phyloP scores from a whole-genome alignment of 331 rosid genomes.

The Malus hybrid region DNA sequence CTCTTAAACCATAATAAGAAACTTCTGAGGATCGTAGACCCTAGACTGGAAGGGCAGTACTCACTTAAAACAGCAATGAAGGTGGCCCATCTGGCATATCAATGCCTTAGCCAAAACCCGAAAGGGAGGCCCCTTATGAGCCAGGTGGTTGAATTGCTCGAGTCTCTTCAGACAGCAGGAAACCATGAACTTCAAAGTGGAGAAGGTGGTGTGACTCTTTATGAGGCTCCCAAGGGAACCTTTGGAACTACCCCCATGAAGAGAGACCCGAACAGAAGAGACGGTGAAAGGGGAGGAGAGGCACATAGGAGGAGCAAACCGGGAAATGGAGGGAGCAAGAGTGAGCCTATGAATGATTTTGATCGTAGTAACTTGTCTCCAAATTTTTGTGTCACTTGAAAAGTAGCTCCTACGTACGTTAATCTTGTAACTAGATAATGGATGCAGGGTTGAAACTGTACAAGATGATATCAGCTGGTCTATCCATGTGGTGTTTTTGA shows the following conservation, averaged over 20 bases:
- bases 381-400: constrained; percentile 15
- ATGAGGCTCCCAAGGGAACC: constrained; percentile 56
- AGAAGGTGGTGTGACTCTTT: constrained; percentile 51
- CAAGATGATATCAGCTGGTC: constrained; percentile 22
- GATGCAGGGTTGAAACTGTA: constrained; percentile 32
- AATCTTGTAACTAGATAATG: not conserved
- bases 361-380: constrained; percentile 19
- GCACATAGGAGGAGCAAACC: constrained; percentile 14
- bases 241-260: constrained; percentile 15
- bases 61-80: constrained; percentile 55
- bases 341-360: constrained; percentile 26
- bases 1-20: constrained; percentile 70
- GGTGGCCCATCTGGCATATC: constrained; percentile 76
- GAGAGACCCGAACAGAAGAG: constrained; percentile 15
- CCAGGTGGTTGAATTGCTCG: constrained; percentile 76
- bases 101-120: constrained; percentile 89
- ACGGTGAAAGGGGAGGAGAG: constrained; percentile 4
- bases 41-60: constrained; percentile 79
- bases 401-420: constrained; percentile 14
- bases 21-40: constrained; percentile 67
- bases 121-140: constrained; percentile 92
- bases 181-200: constrained; percentile 54
- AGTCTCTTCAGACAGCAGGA: constrained; percentile 45
- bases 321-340: constrained; percentile 27
- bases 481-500: constrained; percentile 21